phyloP scores from a whole-genome alignment of 176 grass and related monocot species.

The Urochloa ruziziensis region DNA sequence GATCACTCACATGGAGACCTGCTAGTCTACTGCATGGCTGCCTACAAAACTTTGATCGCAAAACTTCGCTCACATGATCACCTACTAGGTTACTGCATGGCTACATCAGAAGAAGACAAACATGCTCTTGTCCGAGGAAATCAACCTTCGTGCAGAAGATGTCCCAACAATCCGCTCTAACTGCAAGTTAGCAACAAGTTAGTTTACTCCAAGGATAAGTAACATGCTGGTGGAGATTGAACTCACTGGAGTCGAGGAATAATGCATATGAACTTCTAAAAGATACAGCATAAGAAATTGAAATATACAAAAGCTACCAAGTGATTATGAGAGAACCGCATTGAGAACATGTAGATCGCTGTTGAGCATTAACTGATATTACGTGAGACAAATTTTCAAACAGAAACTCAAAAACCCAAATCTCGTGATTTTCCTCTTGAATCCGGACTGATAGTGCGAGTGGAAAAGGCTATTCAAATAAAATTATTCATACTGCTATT shows the following conservation, averaged over 20 bases:
- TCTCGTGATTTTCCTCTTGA: neutral
- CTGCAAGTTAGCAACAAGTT: constrained; percentile 41
- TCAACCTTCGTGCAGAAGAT: constrained; percentile 55
- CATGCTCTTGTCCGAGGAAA: constrained; percentile 77
- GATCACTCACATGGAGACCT: too few relatives aligned
- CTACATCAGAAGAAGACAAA: constrained; percentile 61
- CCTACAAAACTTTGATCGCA: neutral
- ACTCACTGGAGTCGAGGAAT: neutral
- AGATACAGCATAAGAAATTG: neutral
- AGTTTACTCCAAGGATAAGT: neutral
- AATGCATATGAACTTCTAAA: neutral
- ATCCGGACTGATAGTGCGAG: neutral
- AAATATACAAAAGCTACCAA: constrained; percentile 2
- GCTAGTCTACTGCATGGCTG: too few relatives aligned
- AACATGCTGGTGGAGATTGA: neutral
- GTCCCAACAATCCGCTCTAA: constrained; percentile 77
- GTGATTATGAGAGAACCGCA: neutral
- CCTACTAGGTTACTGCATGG: neutral
- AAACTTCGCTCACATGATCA: neutral
- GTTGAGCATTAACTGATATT: too few relatives aligned
- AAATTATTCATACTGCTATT: neutral
- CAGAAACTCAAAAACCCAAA: neutral
- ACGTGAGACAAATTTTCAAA: too few relatives aligned
- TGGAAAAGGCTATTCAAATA: neutral
- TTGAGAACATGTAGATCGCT: neutral